Conservation (phyloP, 306 rosid genomes). For the Vigna reflexopilosa region DNA sequence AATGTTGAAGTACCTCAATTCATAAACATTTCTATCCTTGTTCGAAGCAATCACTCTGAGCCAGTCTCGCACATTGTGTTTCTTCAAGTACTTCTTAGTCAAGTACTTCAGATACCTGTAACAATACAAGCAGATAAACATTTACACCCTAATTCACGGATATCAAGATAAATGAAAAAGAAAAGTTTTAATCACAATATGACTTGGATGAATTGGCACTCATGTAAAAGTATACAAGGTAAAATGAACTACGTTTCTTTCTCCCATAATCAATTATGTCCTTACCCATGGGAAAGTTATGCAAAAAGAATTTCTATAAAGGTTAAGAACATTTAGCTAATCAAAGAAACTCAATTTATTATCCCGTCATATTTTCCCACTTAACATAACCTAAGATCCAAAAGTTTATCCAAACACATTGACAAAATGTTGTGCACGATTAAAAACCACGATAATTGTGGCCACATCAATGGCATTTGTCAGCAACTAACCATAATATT, state of each 20-base stretch:
- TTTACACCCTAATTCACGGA: not conserved
- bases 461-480: too few species aligned
- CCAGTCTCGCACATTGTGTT: constrained; percentile 64
- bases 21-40: constrained; percentile 58
- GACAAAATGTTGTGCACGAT: too few species aligned
- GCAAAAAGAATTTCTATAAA: not conserved
- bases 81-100: constrained; percentile 63
- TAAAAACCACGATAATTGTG: too few species aligned
- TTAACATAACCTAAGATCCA: too few species aligned
- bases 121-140: not conserved
- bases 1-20: constrained; percentile 62
- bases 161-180: not conserved
- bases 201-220: not conserved
- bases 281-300: too few species aligned
- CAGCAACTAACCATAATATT: not conserved
- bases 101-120: constrained; percentile 56
- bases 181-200: not conserved
- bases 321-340: not conserved
- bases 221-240: not conserved
- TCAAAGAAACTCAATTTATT: not conserved
- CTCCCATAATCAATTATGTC: not conserved
- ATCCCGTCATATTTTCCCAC: not conserved
- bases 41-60: constrained; percentile 60
- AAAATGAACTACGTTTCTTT: not conserved
- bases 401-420: not conserved